Conservation (phyloP, 139 green algal genomes). For the Microglena sp. region DNA sequence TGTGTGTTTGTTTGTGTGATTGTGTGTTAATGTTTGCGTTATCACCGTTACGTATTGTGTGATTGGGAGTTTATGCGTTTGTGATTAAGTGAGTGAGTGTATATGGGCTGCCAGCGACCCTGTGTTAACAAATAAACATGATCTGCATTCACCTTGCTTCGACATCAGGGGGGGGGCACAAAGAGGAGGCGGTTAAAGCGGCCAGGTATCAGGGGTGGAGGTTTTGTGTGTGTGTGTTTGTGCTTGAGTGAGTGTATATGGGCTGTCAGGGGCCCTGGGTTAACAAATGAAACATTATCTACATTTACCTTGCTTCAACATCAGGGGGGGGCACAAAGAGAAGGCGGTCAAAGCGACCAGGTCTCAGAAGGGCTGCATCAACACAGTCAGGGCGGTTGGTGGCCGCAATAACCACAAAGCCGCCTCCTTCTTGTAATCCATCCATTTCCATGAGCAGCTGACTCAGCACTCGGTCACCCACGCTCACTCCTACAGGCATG, state of each 20-base stretch:
- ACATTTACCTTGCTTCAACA: slow-evolving; percentile 36
- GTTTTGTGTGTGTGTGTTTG: neutral
- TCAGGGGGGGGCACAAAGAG: slow-evolving; percentile 67
- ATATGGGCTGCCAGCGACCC: neutral
- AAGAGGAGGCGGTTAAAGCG: neutral
- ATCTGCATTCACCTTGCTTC: slow-evolving; percentile 25
- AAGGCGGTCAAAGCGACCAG: slow-evolving; percentile 87
- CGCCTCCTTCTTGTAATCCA: neutral
- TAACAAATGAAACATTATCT: neutral
- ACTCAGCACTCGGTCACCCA: slow-evolving; percentile 47
- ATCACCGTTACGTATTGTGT: no score
- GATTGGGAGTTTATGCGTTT: neutral
- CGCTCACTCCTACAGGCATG: neutral
- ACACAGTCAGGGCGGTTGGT: slow-evolving; percentile 86
- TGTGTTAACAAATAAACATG: neutral
- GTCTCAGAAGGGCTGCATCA: slow-evolving; percentile 73
- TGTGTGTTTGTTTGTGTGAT: no score
- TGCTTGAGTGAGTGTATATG: neutral
- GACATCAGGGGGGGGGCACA: slow-evolving; percentile 5
- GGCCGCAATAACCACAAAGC: slow-evolving; percentile 62
- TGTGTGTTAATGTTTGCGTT: no score
- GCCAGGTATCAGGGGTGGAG: neutral
- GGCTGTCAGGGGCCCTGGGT: neutral
- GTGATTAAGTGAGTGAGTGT: neutral
- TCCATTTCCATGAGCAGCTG: slow-evolving; percentile 86